phyloP scores from a whole-genome alignment of 2,329 filamentous ascomycete species.

The Metarhizium brunneum region DNA sequence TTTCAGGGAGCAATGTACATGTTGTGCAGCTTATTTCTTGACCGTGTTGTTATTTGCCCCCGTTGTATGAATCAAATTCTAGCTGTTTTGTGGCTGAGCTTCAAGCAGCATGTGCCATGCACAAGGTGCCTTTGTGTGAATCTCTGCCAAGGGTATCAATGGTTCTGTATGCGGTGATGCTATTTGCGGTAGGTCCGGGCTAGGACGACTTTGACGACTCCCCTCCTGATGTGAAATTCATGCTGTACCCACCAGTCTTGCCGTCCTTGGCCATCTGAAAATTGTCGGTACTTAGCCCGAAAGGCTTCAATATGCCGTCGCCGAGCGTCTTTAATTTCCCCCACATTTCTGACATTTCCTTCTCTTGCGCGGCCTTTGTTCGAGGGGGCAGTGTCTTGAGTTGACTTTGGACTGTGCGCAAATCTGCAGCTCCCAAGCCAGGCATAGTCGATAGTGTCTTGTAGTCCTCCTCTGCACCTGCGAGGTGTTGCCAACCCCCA shows the following conservation, averaged over 20 bases:
- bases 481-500: constrained; percentile 70
- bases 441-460: constrained; percentile 49
- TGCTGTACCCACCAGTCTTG: constrained; percentile 81
- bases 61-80: neutral
- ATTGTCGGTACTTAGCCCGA: constrained; percentile 87
- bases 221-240: constrained; percentile 62
- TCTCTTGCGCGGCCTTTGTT: constrained; percentile 71
- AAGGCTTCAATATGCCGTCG: constrained; percentile 85
- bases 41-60: too few species aligned
- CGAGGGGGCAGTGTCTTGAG: constrained; percentile 56
- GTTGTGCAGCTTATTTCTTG: too few species aligned
- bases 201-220: constrained; percentile 7
- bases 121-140: neutral
- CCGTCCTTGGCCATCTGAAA: constrained; percentile 93
- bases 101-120: neutral
- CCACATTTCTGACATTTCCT: constrained; percentile 95
- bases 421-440: constrained; percentile 53
- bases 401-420: constrained; percentile 56
- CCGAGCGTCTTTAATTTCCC: constrained; percentile 87
- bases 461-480: constrained; percentile 75
- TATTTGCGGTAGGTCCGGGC: neutral
- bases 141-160: neutral
- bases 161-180: neutral
- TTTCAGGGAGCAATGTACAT: too few species aligned
- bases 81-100: neutral